Percentiles rank a stretch among this genome's conserved stretches.
phyloP scores from a whole-genome alignment of 2,329 filamentous ascomycete genomes.

The Apiospora saccharicola region DNA sequence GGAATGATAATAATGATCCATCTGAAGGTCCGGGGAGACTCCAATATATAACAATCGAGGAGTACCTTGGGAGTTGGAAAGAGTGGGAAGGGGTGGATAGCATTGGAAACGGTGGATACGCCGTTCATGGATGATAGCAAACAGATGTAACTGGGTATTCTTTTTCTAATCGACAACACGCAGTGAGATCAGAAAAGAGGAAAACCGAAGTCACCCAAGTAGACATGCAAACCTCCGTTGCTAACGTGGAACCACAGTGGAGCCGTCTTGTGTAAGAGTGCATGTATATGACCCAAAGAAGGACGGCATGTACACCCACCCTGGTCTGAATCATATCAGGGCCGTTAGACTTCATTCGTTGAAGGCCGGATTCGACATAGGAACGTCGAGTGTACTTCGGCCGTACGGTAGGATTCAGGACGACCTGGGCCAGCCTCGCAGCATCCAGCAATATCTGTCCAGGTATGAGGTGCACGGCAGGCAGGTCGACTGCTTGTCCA shows the following conservation, averaged over 20 bases:
- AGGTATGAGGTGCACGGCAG: background rate
- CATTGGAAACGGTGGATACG: slow-evolving; percentile 12
- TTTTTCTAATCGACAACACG: slow-evolving; percentile 2
- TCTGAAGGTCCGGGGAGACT: slow-evolving; percentile 20
- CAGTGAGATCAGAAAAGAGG: slow-evolving; percentile 23
- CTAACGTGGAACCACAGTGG: slow-evolving; percentile 27
- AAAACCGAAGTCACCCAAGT: background rate
- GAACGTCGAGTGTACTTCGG: slow-evolving; percentile 11
- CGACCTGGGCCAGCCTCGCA: background rate
- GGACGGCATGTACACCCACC: slow-evolving; percentile 4
- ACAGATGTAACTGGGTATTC: background rate
- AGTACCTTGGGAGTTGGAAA: slow-evolving; percentile 18
- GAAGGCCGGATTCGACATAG: background rate
- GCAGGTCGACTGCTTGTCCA: background rate
- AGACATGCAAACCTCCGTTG: slow-evolving; percentile 10
- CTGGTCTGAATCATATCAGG: background rate
- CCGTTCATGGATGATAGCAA: background rate
- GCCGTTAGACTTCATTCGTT: slow-evolving; percentile 2
- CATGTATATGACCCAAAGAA: slow-evolving; percentile 1
- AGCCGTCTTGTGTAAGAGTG: slow-evolving; percentile 11
- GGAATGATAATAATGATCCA: background rate
- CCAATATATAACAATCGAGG: slow-evolving; percentile 21
- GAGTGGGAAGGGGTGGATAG: slow-evolving; percentile 12
- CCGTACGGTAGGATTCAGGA: background rate
- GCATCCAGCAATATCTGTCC: background rate